phyloP scores from a whole-genome alignment of 768 basidiomycete genomes.

The Neoboletus brunneissimus region DNA sequence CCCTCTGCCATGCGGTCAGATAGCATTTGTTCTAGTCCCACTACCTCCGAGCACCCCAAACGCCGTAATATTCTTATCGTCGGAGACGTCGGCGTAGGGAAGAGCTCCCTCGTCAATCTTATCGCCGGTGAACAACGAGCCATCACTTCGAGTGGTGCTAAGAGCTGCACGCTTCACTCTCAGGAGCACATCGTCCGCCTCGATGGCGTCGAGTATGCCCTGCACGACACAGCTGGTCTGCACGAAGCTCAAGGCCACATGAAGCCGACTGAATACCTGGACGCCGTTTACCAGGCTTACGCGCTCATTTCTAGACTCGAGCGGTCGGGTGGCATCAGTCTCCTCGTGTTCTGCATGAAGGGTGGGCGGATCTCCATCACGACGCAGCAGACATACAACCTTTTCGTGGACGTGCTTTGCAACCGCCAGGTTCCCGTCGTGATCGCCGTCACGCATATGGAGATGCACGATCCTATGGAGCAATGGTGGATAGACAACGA shows the following conservation, averaged over 20 bases:
- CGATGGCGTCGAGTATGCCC: constrained; percentile 16
- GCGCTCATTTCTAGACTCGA: constrained; percentile 34
- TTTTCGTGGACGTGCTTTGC: constrained; percentile 42
- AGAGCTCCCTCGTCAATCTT: constrained; percentile 44
- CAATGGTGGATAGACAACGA: constrained; percentile 42
- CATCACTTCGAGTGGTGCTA: constrained; percentile 27
- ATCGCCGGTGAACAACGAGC: constrained; percentile 29
- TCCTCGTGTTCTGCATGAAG: constrained; percentile 33
- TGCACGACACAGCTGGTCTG: constrained; percentile 30
- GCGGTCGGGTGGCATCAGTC: constrained; percentile 24
- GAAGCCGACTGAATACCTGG: constrained; percentile 21
- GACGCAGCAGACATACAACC: constrained; percentile 28
- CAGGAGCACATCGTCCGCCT: constrained; percentile 19
- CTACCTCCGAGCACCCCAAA: constrained; percentile 1
- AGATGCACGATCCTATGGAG: constrained; percentile 32
- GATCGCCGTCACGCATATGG: constrained; percentile 36
- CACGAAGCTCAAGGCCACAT: constrained; percentile 28
- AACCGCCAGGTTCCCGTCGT: constrained; percentile 31
- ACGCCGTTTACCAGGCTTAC: constrained; percentile 30
- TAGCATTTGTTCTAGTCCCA: constrained; percentile 15
- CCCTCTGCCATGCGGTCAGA: constrained; percentile 10
- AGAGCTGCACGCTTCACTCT: constrained; percentile 37
- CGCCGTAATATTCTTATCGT: constrained; percentile 29
- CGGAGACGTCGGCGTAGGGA: constrained; percentile 32
- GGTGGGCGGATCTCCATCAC: constrained; percentile 24